Evolutionary conservation across 306 rosid genomes (phyloP), one percentile per base, ranked within the genome.

Genomic region (Fagus crenata): DNA sequence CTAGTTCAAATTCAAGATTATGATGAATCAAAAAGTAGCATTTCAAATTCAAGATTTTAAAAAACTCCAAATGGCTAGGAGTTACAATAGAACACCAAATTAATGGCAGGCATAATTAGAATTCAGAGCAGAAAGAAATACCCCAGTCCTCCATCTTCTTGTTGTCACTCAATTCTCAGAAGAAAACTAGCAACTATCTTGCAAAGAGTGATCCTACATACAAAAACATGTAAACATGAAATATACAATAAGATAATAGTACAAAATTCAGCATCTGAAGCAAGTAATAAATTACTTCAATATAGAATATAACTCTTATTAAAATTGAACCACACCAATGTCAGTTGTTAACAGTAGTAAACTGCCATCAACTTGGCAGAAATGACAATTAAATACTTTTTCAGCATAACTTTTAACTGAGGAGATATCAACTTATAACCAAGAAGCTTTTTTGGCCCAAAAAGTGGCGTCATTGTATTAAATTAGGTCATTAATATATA

Each of bases 81-180:
- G 0, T 22, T 39, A 43, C 33, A 43, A 77, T 4, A 13, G 51
- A 41, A 55, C 14, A 63, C 55, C n/a, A 71, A 39, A 4, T 69
- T 3, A 36, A 63, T 36, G 9, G 76, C 49, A 33, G 56, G 42
- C 22, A 49, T 43, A 28, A 53, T 46, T 5, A 56, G 36, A 35
- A 71, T 53, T 5, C 36, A 37, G 41, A 69, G 49, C 39, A 54
- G 75, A 61, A 71, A 78, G 22, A 43, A 69, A 77, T 87, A 91
- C 97, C 97, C 97, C 92, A 91, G 72, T 88, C 92, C 71, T 89
- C 97, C 97, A 91, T 90, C 67, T 81, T 5, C 40, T 59, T 2
- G 68, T 22, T 51, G 71, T 68, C 42, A 58, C 74, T 78, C 40
- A 4, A 54, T 77, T 53, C 40, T 63, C 12, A 77, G 69, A 33